Evolutionary conservation across 2,329 filamentous ascomycete genomes (phyloP).

Genomic region (Eutypa lata): DNA sequence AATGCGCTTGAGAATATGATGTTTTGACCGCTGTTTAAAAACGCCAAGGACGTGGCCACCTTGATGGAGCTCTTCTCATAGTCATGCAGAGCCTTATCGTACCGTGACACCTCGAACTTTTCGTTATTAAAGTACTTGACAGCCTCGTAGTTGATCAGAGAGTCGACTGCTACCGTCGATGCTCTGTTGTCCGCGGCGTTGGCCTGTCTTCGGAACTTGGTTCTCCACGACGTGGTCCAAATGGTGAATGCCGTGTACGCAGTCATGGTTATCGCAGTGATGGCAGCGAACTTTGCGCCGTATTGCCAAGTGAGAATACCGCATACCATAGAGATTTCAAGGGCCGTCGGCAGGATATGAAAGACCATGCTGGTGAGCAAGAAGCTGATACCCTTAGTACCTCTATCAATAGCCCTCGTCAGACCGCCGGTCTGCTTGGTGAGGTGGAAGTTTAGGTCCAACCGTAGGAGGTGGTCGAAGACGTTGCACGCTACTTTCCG

Average conservation of each 20-base stretch:
- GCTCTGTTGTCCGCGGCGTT: slow-evolving; percentile 96
- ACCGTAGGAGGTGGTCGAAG: slow-evolving; percentile 80
- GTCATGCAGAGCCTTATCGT: slow-evolving; percentile 78
- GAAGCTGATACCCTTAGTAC: slow-evolving; percentile 98
- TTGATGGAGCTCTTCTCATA: slow-evolving; percentile 97
- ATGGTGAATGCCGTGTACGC: slow-evolving; percentile 97
- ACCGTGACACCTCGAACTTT: slow-evolving; percentile 85
- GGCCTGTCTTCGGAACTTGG: slow-evolving; percentile 90
- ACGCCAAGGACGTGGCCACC: slow-evolving; percentile 86
- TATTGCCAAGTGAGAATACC: slow-evolving; percentile 97
- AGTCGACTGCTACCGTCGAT: slow-evolving; percentile 93
- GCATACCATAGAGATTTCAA: slow-evolving; percentile 94
- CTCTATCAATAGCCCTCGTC: slow-evolving; percentile 90
- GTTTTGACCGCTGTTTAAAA: slow-evolving; percentile 93
- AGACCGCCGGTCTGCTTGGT: slow-evolving; percentile 91
- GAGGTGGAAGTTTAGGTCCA: slow-evolving; percentile 93
- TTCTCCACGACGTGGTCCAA: slow-evolving; percentile 92
- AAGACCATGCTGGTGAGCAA: slow-evolving; percentile 97
- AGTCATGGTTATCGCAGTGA: slow-evolving; percentile 87
- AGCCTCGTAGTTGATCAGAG: slow-evolving; percentile 96
- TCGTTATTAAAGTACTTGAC: slow-evolving; percentile 99
- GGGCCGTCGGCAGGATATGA: slow-evolving; percentile 86
- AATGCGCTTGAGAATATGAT: slow-evolving; percentile 93
- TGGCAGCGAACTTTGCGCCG: slow-evolving; percentile 83
- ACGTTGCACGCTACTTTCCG: slow-evolving; percentile 87